Evolutionary conservation across 345 rosid genomes (phyloP).

Genomic region (Carallia brachiata): DNA sequence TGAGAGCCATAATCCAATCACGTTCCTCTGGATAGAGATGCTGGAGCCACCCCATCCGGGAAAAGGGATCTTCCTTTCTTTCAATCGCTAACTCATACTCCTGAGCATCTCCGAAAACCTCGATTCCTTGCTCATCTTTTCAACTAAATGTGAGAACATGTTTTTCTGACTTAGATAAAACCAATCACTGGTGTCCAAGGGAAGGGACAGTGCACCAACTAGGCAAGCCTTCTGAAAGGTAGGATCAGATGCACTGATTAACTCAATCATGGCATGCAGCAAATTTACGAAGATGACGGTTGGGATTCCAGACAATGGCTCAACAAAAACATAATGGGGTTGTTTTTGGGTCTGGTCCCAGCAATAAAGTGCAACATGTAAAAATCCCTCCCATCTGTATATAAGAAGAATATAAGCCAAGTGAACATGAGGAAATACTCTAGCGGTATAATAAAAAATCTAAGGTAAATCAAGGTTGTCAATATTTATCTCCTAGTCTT

Average conservation of each 20-base stretch:
- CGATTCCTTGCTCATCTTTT: constrained; percentile 28
- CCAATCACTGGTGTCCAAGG: constrained; percentile 24
- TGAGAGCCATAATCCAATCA: constrained; percentile 13
- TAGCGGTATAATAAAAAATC: neutral
- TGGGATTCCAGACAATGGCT: constrained; percentile 27
- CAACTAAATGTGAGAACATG: constrained; percentile 31
- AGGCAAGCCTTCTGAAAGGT: constrained; percentile 52
- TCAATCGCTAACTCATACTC: constrained; percentile 26
- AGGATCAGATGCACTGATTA: constrained; percentile 40
- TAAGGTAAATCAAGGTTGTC: too few relatives aligned
- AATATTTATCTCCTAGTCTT: too few relatives aligned
- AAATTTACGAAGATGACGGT: constrained; percentile 28
- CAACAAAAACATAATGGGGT: neutral
- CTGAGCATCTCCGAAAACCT: constrained; percentile 32
- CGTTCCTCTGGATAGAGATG: constrained; percentile 26
- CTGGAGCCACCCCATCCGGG: constrained; percentile 44
- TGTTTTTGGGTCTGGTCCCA: constrained; percentile 35
- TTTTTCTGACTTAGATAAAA: constrained; percentile 40
- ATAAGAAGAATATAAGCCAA: constrained; percentile 4
- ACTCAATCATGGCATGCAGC: constrained; percentile 41
- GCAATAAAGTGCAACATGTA: constrained; percentile 38
- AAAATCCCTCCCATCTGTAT: constrained; percentile 66
- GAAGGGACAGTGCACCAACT: constrained; percentile 34
- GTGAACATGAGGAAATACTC: neutral
- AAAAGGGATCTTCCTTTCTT: constrained; percentile 35